Percentiles rank a stretch among this genome's conserved stretches.
phyloP scores from a whole-genome alignment of 495 filamentous ascomycete species.

The Penicillium samsonianum region DNA sequence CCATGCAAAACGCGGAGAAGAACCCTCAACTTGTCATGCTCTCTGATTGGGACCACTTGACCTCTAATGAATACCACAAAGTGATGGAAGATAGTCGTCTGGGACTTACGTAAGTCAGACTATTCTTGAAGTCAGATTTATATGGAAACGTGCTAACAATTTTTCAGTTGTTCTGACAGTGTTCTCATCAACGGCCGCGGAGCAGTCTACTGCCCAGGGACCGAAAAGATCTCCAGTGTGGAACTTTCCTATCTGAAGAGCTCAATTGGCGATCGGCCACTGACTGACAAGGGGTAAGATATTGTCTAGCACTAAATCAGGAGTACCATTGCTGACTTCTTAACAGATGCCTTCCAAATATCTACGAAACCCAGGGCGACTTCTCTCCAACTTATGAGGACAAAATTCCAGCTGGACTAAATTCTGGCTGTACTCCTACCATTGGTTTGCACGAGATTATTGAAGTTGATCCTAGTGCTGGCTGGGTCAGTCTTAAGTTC shows the following conservation, averaged over 20 bases:
- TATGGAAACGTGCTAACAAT: background rate
- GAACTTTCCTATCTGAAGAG: conserved; percentile 31
- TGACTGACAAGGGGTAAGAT: conserved; percentile 54
- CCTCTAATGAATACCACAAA: conserved; percentile 44
- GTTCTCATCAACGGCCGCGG: conserved; percentile 57
- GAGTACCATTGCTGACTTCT: background rate
- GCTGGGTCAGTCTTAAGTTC: conserved; percentile 54
- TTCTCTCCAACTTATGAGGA: conserved; percentile 32
- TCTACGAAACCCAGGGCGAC: conserved; percentile 32
- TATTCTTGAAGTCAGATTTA: background rate
- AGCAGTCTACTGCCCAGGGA: conserved; percentile 47
- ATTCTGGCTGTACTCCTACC: conserved; percentile 44
- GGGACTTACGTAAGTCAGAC: conserved; percentile 36
- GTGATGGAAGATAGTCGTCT: conserved; percentile 39
- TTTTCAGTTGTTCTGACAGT: conserved; percentile 44
- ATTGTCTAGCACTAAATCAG: background rate
- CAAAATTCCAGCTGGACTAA: conserved; percentile 38
- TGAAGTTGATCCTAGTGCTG: conserved; percentile 35
- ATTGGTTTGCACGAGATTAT: conserved; percentile 39
- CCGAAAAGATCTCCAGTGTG: conserved; percentile 36
- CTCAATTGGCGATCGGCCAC: conserved; percentile 32
- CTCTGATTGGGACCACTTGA: conserved; percentile 55
- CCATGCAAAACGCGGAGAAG: conserved; percentile 49
- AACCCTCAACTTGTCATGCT: conserved; percentile 49
- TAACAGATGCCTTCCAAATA: conserved; percentile 30